Conservation (phyloP, 441 rosid species). For the Erysimum cheiri region DNA sequence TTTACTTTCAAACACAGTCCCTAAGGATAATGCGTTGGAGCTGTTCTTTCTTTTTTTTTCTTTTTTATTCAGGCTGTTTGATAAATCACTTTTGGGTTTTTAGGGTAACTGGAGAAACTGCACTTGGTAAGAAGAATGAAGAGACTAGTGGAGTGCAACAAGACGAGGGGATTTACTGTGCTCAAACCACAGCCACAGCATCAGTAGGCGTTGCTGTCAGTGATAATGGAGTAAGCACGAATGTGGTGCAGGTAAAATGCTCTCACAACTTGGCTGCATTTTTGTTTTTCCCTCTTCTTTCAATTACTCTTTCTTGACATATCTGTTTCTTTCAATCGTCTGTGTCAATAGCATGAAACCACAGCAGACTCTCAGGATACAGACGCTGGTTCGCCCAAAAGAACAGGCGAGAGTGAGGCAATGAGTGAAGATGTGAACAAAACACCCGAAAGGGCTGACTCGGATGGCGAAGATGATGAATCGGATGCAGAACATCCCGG, state of each 20-base stretch:
- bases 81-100: constrained; percentile 23
- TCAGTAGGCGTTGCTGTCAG: constrained; percentile 54
- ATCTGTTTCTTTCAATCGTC: constrained; percentile 13
- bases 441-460: constrained; percentile 53
- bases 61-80: constrained; percentile 15
- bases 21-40: constrained; percentile 20
- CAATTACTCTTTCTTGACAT: constrained; percentile 15
- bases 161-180: constrained; percentile 44
- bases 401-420: constrained; percentile 48
- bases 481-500: constrained; percentile 78
- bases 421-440: constrained; percentile 86
- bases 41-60: constrained; percentile 7
- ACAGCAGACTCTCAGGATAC: constrained; percentile 48
- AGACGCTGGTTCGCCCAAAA: constrained; percentile 52
- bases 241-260: constrained; percentile 58
- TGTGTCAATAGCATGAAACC: constrained; percentile 52
- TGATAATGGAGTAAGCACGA: constrained; percentile 61
- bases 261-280: constrained; percentile 21
- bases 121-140: constrained; percentile 48
- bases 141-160: constrained; percentile 46
- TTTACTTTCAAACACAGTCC: constrained; percentile 19
- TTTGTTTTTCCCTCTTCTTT: constrained; percentile 1
- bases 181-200: constrained; percentile 50
- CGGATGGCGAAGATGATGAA: constrained; percentile 58
- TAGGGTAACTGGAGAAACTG: constrained; percentile 31